These are phyloP conservation scores for Jacaranda mimosifolia DNA, from an alignment of 257 asterid genomes.

Conservation along the genomic window DNA sequence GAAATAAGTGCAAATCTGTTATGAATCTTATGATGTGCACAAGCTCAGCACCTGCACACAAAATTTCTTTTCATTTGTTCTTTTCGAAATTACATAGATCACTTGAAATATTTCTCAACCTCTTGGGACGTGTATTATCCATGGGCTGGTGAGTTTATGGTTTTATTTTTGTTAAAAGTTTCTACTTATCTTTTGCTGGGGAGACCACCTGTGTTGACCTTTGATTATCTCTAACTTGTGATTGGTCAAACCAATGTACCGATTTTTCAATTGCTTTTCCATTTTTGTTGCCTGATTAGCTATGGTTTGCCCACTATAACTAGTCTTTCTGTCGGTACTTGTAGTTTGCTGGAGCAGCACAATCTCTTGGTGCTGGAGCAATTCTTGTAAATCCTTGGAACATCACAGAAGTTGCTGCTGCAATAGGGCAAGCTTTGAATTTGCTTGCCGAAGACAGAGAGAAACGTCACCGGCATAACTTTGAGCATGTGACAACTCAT, in stretches of 20 bases:
- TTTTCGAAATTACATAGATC: slow-evolving; percentile 28
- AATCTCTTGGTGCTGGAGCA: slow-evolving; percentile 95
- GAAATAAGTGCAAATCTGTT: slow-evolving; percentile 2
- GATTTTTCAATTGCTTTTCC: not conserved
- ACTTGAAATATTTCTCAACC: slow-evolving; percentile 22
- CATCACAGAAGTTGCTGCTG: slow-evolving; percentile 70
- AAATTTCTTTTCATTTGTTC: not conserved
- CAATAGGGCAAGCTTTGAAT: slow-evolving; percentile 66
- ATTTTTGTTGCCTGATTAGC: slow-evolving; percentile 1
- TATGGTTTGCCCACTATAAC: slow-evolving; percentile 1
- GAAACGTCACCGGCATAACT: slow-evolving; percentile 83
- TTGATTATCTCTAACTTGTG: slow-evolving; percentile 14
- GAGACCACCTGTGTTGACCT: not conserved
- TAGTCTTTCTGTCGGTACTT: slow-evolving; percentile 23
- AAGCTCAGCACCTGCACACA: slow-evolving; percentile 8
- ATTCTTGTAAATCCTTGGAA: slow-evolving; percentile 94
- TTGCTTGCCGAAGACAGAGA: slow-evolving; percentile 84
- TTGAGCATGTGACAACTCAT: slow-evolving; percentile 81
- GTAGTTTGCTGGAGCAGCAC: slow-evolving; percentile 97
- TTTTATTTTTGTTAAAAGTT: slow-evolving; percentile 11
- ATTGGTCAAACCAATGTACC: not conserved
- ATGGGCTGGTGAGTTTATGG: slow-evolving; percentile 15
- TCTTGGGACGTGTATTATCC: not conserved
- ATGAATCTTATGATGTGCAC: not conserved
- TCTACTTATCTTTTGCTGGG: not conserved